A percentile compares a stretch with the other conserved stretches of the same genome.
Conservation (phyloP, 352 stramenopile genomes). For the Achlya hypogyna region DNA sequence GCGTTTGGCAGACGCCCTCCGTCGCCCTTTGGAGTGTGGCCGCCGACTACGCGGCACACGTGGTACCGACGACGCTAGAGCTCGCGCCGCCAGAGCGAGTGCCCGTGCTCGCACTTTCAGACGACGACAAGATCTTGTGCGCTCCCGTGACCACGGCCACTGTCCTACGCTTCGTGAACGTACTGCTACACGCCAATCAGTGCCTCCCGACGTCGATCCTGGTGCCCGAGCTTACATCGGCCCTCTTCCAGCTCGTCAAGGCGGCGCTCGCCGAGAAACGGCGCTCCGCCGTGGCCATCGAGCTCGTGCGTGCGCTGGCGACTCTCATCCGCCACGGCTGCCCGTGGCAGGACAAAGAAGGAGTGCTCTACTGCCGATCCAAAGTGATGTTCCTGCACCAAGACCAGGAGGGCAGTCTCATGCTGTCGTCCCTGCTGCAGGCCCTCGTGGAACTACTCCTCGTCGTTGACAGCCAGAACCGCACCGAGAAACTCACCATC, state of each 20-base stretch:
- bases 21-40: slow-evolving; percentile 56
- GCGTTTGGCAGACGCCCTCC: slow-evolving; percentile 35
- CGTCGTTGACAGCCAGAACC: slow-evolving; percentile 68
- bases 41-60: slow-evolving; percentile 58
- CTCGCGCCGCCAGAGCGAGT: slow-evolving; percentile 25
- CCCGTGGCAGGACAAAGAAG: slow-evolving; percentile 60
- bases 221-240: slow-evolving; percentile 43
- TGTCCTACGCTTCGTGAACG: slow-evolving; percentile 55
- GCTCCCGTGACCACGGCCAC: slow-evolving; percentile 45
- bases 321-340: slow-evolving; percentile 48
- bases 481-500: slow-evolving; percentile 34
- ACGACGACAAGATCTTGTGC: slow-evolving; percentile 71
- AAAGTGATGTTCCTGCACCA: slow-evolving; percentile 79
- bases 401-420: slow-evolving; percentile 70
- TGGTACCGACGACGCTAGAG: slow-evolving; percentile 21
- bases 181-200: slow-evolving; percentile 42
- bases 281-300: slow-evolving; percentile 41
- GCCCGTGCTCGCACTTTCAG: slow-evolving; percentile 47
- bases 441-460: slow-evolving; percentile 78
- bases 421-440: slow-evolving; percentile 63
- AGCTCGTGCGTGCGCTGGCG: slow-evolving; percentile 58
- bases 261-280: slow-evolving; percentile 59
- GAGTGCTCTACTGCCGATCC: slow-evolving; percentile 70
- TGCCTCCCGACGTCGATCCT: slow-evolving; percentile 24
- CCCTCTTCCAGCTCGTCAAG: slow-evolving; percentile 64